Conservation (phyloP, 352 stramenopile genomes). For the Phytophthora chlamydospora region DNA sequence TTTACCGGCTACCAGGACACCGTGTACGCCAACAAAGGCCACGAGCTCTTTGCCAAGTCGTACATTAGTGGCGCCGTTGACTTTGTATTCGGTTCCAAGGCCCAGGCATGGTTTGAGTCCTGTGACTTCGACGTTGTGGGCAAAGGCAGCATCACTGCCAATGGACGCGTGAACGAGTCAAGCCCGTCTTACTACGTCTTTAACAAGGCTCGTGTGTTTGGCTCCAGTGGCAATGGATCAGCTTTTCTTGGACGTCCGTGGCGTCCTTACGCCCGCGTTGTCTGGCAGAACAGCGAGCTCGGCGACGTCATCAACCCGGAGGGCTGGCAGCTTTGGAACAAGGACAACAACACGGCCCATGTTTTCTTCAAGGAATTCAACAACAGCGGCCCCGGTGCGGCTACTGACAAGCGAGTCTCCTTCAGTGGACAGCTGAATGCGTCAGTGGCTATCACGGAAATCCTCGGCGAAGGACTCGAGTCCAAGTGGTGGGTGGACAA, state of each 20-base stretch:
- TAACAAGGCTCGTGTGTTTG: constrained; percentile 14
- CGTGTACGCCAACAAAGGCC: constrained; percentile 16
- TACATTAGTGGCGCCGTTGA: constrained; percentile 20
- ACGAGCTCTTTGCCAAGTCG: constrained; percentile 9
- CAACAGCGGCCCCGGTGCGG: constrained; percentile 15
- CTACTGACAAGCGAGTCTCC: constrained; percentile 10
- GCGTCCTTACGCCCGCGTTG: constrained; percentile 10
- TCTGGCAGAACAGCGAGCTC: constrained; percentile 18
- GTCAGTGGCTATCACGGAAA: constrained; percentile 8
- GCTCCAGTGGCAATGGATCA: background rate
- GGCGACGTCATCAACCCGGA: constrained; percentile 11
- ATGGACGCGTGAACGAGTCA: constrained; percentile 4
- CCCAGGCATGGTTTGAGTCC: constrained; percentile 10
- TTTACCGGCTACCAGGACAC: constrained; percentile 25
- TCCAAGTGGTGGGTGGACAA: constrained; percentile 12
- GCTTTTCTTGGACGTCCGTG: constrained; percentile 17
- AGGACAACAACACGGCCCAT: constrained; percentile 9
- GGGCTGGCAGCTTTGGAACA: constrained; percentile 16
- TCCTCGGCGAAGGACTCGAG: constrained; percentile 12
- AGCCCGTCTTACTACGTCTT: constrained; percentile 20
- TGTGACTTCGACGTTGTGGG: constrained; percentile 19
- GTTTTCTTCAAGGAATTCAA: constrained; percentile 22
- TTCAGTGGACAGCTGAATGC: constrained; percentile 12
- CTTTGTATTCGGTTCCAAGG: constrained; percentile 16
- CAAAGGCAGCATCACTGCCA: constrained; percentile 16